A percentile compares a stretch with the other conserved stretches of the same genome.
Conservation (phyloP, 257 asterid species). For the Gentiana macrophylla region DNA sequence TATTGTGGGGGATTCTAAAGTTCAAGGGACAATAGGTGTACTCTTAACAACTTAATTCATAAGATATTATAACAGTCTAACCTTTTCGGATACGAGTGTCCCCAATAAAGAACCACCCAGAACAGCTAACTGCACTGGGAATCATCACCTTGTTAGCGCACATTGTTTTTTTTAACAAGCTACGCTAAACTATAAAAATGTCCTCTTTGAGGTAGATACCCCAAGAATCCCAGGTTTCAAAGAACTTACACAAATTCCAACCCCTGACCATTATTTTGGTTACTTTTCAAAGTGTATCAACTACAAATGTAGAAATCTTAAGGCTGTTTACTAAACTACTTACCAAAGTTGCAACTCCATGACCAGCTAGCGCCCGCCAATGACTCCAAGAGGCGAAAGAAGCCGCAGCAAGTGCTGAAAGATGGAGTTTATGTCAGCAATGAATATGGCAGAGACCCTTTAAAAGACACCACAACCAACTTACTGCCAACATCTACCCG, state of each 20-base stretch:
- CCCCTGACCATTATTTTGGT: too few relatives aligned
- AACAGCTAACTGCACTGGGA: slow-evolving; percentile 75
- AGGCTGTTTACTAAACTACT: not conserved
- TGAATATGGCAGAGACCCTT: not conserved
- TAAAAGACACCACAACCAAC: not conserved
- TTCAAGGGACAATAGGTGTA: too few relatives aligned
- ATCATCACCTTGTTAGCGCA: not conserved
- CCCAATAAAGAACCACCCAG: slow-evolving; percentile 95
- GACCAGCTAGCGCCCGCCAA: slow-evolving; percentile 96
- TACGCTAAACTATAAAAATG: too few relatives aligned
- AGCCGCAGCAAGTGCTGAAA: slow-evolving; percentile 95
- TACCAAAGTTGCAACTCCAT: slow-evolving; percentile 87
- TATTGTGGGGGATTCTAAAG: too few relatives aligned
- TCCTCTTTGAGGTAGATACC: too few relatives aligned
- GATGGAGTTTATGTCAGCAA: slow-evolving; percentile 10
- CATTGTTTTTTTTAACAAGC: too few relatives aligned
- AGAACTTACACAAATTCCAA: too few relatives aligned
- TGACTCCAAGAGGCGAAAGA: slow-evolving; percentile 97
- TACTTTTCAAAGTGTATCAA: too few relatives aligned
- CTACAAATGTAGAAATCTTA: too few relatives aligned
- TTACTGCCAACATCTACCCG: too few relatives aligned
- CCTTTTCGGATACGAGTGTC: slow-evolving; percentile 87
- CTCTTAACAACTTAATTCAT: not conserved
- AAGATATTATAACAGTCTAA: slow-evolving; percentile 11
- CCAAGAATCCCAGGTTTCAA: too few relatives aligned